A percentile compares a stretch with the other conserved stretches of the same genome.
Conservation (phyloP, 1,284 basidiomycete species). For the Microstroma glucosiphilum region DNA sequence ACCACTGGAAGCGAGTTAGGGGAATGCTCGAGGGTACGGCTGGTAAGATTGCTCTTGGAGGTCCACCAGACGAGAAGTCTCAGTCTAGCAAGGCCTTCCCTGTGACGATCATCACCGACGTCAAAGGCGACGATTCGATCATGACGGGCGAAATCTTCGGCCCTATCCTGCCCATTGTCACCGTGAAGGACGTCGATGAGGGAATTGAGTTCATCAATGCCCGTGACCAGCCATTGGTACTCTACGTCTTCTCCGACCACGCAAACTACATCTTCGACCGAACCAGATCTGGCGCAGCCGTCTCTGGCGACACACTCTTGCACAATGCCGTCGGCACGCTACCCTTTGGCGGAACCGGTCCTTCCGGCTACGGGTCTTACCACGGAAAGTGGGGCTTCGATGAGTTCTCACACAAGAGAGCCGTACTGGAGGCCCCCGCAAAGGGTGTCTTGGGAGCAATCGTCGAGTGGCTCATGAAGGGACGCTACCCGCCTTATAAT, state of each 20-base stretch:
- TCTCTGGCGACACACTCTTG: slow-evolving; percentile 30
- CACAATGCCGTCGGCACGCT: slow-evolving; percentile 58
- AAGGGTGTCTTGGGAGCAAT: slow-evolving; percentile 43
- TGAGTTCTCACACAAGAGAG: slow-evolving; percentile 55
- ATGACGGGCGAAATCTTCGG: slow-evolving; percentile 73
- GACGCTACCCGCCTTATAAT: slow-evolving; percentile 52
- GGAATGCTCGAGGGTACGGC: slow-evolving; percentile 63
- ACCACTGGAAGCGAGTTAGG: slow-evolving; percentile 63
- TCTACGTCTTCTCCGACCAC: slow-evolving; percentile 67
- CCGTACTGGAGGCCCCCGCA: slow-evolving; percentile 54
- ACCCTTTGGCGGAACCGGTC: slow-evolving; percentile 57
- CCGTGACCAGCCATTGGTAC: slow-evolving; percentile 66
- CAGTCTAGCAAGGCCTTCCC: slow-evolving; percentile 41
- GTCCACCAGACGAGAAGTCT: slow-evolving; percentile 39
- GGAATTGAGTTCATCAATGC: slow-evolving; percentile 49
- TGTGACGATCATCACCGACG: slow-evolving; percentile 63
- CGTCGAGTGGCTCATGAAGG: slow-evolving; percentile 48
- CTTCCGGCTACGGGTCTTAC: slow-evolving; percentile 55
- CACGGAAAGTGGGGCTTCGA: slow-evolving; percentile 56
- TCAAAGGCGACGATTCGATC: slow-evolving; percentile 56
- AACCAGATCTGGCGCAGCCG: slow-evolving; percentile 34
- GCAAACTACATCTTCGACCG: slow-evolving; percentile 57
- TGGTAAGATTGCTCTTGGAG: slow-evolving; percentile 67
- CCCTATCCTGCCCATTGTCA: slow-evolving; percentile 68
- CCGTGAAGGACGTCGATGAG: slow-evolving; percentile 56